Conservation (phyloP, 495 filamentous ascomycete species). For the Aspergillus baeticus region DNA sequence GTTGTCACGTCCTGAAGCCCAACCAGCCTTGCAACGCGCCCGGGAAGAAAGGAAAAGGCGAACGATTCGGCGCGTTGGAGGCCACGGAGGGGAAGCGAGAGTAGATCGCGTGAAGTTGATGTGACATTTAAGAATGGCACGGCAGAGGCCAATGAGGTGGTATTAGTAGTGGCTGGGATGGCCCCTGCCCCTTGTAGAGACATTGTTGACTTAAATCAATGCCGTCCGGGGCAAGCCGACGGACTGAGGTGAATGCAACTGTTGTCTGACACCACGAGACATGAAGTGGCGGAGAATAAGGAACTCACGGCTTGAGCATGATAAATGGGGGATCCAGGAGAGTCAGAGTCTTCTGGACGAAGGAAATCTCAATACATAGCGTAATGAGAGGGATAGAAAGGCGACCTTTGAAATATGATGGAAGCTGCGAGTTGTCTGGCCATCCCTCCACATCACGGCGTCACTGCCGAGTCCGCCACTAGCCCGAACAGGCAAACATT, state of each 20-base stretch:
- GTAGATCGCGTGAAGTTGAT: constrained; percentile 32
- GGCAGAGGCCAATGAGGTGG: constrained; percentile 7
- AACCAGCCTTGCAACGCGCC: constrained; percentile 30
- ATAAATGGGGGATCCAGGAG: not conserved
- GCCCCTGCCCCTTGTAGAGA: constrained; percentile 11
- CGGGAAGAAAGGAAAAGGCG: constrained; percentile 38
- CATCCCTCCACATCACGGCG: constrained; percentile 5
- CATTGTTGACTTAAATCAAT: constrained; percentile 11
- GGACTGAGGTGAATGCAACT: not conserved
- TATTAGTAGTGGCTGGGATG: constrained; percentile 5
- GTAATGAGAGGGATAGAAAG: not conserved
- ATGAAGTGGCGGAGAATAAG: not conserved
- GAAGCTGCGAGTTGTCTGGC: not conserved
- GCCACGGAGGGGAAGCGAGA: constrained; percentile 36
- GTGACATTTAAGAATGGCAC: constrained; percentile 27
- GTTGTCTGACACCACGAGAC: not conserved
- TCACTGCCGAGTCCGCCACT: constrained; percentile 7
- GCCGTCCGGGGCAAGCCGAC: not conserved
- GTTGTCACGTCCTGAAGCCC: constrained; percentile 28
- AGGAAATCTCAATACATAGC: not conserved
- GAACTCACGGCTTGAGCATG: not conserved
- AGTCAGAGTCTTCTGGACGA: not conserved
- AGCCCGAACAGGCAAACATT: constrained; percentile 8
- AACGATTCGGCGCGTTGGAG: constrained; percentile 39
- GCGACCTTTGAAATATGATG: not conserved